A percentile compares a stretch with the other conserved stretches of the same genome.
These are phyloP conservation scores for Angophora floribunda DNA, from an alignment of 345 rosid species.

Conservation along the genomic window DNA sequence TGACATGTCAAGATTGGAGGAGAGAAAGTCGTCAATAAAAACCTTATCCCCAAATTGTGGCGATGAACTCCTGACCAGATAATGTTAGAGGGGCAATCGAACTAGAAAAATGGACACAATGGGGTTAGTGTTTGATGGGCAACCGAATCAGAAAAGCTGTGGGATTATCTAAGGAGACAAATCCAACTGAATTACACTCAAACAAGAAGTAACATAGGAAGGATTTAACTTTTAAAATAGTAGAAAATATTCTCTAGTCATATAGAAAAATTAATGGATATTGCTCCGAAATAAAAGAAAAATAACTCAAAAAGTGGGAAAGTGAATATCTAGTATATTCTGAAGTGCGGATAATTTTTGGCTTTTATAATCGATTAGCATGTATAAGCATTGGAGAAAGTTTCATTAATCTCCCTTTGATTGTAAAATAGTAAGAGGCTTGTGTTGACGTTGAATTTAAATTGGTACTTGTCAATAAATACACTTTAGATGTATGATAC, in stretches of 20 bases:
- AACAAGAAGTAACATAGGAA: background rate
- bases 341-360: rapidly evolving
- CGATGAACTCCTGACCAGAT: background rate
- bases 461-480: background rate
- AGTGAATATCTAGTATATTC: background rate
- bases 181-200: background rate
- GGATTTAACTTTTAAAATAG: background rate
- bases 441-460: background rate
- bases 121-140: background rate
- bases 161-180: too few relatives aligned
- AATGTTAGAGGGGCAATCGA: background rate
- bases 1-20: background rate
- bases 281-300: too few relatives aligned
- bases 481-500: background rate
- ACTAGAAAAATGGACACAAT: background rate
- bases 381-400: background rate
- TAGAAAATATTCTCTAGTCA: background rate
- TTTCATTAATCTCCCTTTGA: background rate
- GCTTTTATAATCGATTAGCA: too few relatives aligned
- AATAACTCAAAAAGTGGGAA: background rate
- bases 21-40: background rate
- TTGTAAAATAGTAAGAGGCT: background rate
- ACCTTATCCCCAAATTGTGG: background rate
- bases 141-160: background rate
- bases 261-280: too few relatives aligned